Evolutionary conservation across 805 yeast species (phyloP), one percentile per base, ranked within the genome.

Genomic region (Yarrowia phangngaensis): DNA sequence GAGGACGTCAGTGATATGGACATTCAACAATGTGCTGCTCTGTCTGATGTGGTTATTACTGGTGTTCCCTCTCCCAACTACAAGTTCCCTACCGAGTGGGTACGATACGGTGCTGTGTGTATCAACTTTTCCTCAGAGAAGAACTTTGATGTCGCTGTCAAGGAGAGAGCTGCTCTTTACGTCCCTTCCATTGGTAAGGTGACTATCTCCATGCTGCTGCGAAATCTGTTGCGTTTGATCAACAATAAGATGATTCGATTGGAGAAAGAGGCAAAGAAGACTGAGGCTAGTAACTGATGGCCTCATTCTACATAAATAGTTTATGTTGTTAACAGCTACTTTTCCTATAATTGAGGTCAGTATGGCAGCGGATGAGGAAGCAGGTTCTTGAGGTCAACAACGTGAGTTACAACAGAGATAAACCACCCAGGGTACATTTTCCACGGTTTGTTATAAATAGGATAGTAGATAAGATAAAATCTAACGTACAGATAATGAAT

Each of bases 111-210:
- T 40, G 87, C 97, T 14, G 85, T 84, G 12, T 85, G 87, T 60
- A 79, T 92, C 52, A 92, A 92, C 66, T 90, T 90, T 61, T 79
- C 95, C 8, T 82, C 92, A 55, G 83, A 80, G 51, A 86, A 85
- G 73, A 92, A 92, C 69, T 92, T 92, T 64, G 72, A 75, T 54
- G 62, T 65, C 11, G 90, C 84, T 17, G 84, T 92, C 51, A 90
- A 90, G 68, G 75, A 75, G 47, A 82, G 76, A 57, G 97, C 98
- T 6, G 82, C 95, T 1, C 70, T 92, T 33, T 92, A 90, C 62
- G 97, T 92, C 26, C 97, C 98, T 13, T 82, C 87, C 61, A 86
- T 88, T 22, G 98, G 98, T 13, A 92, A 92, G 66, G 97, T 92
- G 24, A 92, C 98, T 28, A 89, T 92, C 54, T 78, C 95, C 52